Evolutionary conservation across 139 green algal genomes (phyloP), one percentile per base, ranked within the genome.

Genomic region (Chlamydomonas urium): DNA sequence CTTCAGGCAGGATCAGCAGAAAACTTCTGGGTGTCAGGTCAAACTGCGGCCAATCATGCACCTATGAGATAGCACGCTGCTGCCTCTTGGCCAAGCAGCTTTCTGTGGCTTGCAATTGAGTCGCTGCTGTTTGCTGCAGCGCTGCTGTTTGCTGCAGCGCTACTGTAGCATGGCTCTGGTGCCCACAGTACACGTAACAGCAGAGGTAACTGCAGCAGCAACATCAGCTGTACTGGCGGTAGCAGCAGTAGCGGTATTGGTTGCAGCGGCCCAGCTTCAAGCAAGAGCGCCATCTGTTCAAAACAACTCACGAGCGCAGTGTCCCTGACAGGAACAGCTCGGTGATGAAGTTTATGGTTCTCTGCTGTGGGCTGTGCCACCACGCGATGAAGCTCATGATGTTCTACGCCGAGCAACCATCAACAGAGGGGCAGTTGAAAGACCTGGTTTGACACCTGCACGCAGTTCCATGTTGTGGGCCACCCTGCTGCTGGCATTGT

Each of bases 311-410:
- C 21, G 5, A 29, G 42, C 65, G n/a, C 38, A 38, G 38, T 32
- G 38, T 34, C 23, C 26, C 29, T 61, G 42, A n/a, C 26, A 48
- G 29, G 31, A 47, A 37, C 48, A 65, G 21, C 68, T 85, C 79
- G 23, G 79, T 85, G 26, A 85, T 81, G 56, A 85, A 85, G 61
- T 75, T 73, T n/a, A 85, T 79, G 47, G 70, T 81, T n/a, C 37
- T 24, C 0, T 28, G 58, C 10, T 4, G 38, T 28, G 62, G 45
- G 47, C 81, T 68, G 34, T 79, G 73, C 79, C 79, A 85, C 60
- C 67, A 78, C 62, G 77, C 75, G 65, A 74, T 42, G 35, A 79
- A 70, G 21, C 48, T 72, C 72, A 85, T 85, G 63, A 77, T 78
- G 53, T 77, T 77, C n/a, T 47, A 53, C 63, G 4, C 58, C 14